Base-by-base conservation (phyloP, 768 basidiomycete species). In the Rhodosporidiobolus sp. region DNA sequence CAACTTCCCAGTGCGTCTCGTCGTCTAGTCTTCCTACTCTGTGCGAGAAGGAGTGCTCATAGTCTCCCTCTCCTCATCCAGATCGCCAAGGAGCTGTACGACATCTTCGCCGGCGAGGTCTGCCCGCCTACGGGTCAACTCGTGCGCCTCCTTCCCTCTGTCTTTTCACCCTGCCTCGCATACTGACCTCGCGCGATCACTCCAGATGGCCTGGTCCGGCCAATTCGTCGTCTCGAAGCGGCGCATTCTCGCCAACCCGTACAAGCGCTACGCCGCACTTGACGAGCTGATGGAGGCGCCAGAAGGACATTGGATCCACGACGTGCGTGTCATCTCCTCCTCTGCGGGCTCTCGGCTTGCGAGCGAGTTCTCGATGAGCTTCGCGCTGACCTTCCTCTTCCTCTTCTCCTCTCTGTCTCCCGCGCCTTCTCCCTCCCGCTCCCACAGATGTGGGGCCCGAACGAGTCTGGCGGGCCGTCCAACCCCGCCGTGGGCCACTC, bases 171-270 rank as follows among this genome's bases (percentile, higher is more conserved):
- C 45, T 20, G 1, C 52, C 4, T 30, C 49, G n/a, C 35, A 16
- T 30, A 24, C 43, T 46, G 34, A 11, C n/a, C 28, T 20, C 16
- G 0, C 28, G 26, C n/a, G 1, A 9, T 30, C 43, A 35, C 49
- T 6, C 28, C 17, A 81, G 80, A 69, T 73, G 10, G 80, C 80
- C 20, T 81, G 80, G 80, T 78, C 78, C 9, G 80, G 73, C 10
- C 81, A 81, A 61, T 79, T 80, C 65, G 57, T 75, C 56, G 81
- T 76, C 17, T 79, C 79, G 3, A 67, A 77, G 4, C 63, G 73
- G 32, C 59, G 81, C 19, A 80, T 81, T 57, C 64, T 78, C 34
- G 70, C 75, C 10, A 79, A 79, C 63, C 55, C 72, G 12, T 71
- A 75, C 30, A 24, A 48, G 34, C 71, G 72, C 30, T 81, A 80